phyloP scores from a whole-genome alignment of 2,329 filamentous ascomycete genomes.

The Penicillium rolfsii region DNA sequence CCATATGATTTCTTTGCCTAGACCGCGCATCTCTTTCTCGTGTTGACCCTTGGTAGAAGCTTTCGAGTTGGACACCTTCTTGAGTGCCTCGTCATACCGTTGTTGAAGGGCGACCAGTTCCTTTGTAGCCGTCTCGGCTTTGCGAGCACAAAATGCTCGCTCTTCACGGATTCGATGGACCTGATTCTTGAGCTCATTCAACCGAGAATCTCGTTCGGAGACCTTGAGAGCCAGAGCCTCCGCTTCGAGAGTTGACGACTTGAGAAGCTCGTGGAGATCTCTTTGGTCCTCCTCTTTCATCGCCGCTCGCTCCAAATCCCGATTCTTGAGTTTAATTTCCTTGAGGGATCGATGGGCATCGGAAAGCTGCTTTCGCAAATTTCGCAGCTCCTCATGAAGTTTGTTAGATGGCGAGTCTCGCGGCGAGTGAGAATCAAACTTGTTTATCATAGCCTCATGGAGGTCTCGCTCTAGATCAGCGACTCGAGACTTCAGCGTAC shows the following conservation, averaged over 20 bases:
- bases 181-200: constrained; percentile 61
- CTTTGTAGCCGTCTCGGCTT: constrained; percentile 44
- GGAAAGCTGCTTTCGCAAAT: constrained; percentile 64
- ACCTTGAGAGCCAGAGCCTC: constrained; percentile 75
- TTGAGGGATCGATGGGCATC: constrained; percentile 63
- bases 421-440: constrained; percentile 57
- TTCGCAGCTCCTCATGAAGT: constrained; percentile 57
- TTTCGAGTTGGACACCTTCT: constrained; percentile 46
- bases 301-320: constrained; percentile 56
- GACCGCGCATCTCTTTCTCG: constrained; percentile 73
- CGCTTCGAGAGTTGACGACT: constrained; percentile 53
- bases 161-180: constrained; percentile 64
- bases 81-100: constrained; percentile 65
- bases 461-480: constrained; percentile 68
- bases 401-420: constrained; percentile 54
- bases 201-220: constrained; percentile 67
- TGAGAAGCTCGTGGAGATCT: constrained; percentile 51
- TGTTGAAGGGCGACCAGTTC: constrained; percentile 56
- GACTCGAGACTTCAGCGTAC: constrained; percentile 66
- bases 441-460: constrained; percentile 61
- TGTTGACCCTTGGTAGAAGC: constrained; percentile 50
- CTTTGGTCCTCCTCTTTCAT: constrained; percentile 48
- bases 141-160: constrained; percentile 46
- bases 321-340: constrained; percentile 57
- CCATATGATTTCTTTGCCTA: constrained; percentile 89